A percentile compares a stretch with the other conserved stretches of the same genome.
Conservation (phyloP, 345 rosid genomes). For the Hibiscus syriacus region DNA sequence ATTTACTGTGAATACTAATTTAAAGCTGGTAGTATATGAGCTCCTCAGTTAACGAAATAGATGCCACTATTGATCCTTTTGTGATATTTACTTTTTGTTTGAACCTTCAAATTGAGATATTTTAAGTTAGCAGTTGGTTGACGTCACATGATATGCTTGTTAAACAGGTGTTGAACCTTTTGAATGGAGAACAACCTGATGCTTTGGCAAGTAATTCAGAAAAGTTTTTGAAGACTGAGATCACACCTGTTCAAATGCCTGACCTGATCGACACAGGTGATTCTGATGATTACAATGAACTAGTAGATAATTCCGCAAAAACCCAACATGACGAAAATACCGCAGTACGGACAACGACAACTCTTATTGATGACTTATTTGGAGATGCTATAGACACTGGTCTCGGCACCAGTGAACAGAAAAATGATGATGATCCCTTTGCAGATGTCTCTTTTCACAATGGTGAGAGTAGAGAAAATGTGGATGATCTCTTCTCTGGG, state of each 20-base stretch:
- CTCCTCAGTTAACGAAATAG: constrained; percentile 2
- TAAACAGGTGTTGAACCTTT: constrained; percentile 69
- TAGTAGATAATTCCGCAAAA: constrained; percentile 36
- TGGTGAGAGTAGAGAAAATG: constrained; percentile 30
- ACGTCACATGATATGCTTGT: neutral
- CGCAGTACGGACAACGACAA: constrained; percentile 30
- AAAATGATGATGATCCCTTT: constrained; percentile 73
- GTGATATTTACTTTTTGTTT: too few species aligned
- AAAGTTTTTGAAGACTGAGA: constrained; percentile 41
- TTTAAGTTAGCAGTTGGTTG: too few species aligned
- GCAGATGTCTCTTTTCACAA: constrained; percentile 81
- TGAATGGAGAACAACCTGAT: constrained; percentile 46
- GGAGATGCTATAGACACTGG: constrained; percentile 47
- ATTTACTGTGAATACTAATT: neutral
- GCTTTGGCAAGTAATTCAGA: constrained; percentile 32
- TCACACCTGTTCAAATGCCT: constrained; percentile 44
- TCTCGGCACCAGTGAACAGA: constrained; percentile 27
- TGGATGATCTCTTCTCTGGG: constrained; percentile 74
- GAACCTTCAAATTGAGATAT: too few species aligned
- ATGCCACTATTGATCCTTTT: neutral
- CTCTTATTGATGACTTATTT: constrained; percentile 65
- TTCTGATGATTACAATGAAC: constrained; percentile 34
- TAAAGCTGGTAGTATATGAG: neutral
- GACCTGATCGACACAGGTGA: constrained; percentile 78
- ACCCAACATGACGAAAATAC: constrained; percentile 31